Evolutionary conservation across 495 filamentous ascomycete species (phyloP), one percentile per base, ranked within the genome.

Genomic region (Trichocladium antarcticum): DNA sequence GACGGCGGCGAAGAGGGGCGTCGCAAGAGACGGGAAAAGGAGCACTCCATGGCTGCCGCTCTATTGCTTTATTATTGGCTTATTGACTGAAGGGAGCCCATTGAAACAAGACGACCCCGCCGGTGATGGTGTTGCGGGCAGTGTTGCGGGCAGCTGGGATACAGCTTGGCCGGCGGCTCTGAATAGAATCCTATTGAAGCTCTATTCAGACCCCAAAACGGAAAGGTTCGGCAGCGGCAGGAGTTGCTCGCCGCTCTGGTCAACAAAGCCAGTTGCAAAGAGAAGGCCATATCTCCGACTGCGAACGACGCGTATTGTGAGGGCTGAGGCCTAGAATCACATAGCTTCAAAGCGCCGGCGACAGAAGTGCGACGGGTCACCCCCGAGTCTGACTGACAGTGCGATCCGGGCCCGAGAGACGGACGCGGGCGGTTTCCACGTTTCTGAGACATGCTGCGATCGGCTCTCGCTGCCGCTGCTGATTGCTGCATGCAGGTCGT

Each of bases 191-290:
- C 45, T 61, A 63, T 65, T 63, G 55, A 61, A 46, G 49, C 49
- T 63, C 57, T 66, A 66, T 64, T 66, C 57, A 66, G 38, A 45
- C 51, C 61, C 59, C n/a, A 55, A 64, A 59, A 15, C 12, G 61
- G 61, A 17, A 54, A 50, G 11, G 47, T 41, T 42, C 45, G 19
- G 35, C 47, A 38, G 48, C 35, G 27, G 38, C 36, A 41, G 34
- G 37, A 14, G 49, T 45, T 51, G 43, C n/a, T 29, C 11, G 21
- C 27, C 42, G 32, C 34, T 10, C 28, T 45, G n/a, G 35, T 44
- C 49, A 52, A 56, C 53, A 56, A 56, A 56, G 53, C 44, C n/a
- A 2, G 11, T 14, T 16, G 16, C 45, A 20, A 31, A 29, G 21
- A 19, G 7, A 14, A 9, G 12, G 3, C 1, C 5, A 21, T 5